Base-by-base conservation (phyloP, 768 basidiomycete species). In the Myochromella boudieri region DNA sequence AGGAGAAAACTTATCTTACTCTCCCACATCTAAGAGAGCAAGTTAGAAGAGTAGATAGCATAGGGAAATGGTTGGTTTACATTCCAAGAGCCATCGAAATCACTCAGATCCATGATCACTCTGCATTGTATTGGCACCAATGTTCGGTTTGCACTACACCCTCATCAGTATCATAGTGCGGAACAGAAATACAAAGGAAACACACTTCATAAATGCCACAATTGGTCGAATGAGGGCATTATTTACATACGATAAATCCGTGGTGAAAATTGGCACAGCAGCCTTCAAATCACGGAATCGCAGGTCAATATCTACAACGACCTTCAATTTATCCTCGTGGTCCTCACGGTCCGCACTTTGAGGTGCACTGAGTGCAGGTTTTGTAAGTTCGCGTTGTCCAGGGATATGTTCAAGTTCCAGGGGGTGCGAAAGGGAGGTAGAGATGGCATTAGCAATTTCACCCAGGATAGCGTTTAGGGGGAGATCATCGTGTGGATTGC, bases 11-110 rank as follows among this genome's bases (percentile, higher is more conserved):
- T 4, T 34, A 36, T 55, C 87, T 67, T 68, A 93, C 91, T 91
- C 73, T 95, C 91, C 87, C 93, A 95, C 78, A 93, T 85, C 91
- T 93, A 53, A 2, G 56, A 34, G 25, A 24, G 4, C 20, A 10
- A 11, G 40, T 58, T 25, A 64, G 48, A 33, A 42, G 52, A 33
- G 50, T 34, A 39, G 24, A 26, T 18, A 29, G 52, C n/a, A 39
- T 39, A 24, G 11, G 42, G 37, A 15, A 45, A 21, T 43, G 31
- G 17, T 45, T 39, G 17, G 77, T 87, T 61, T 62, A 93, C 90
- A 44, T 92, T 98, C 95, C 94, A 98, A 17, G 92, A 81, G 4
- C 97, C 97, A 65, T 98, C 92, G 62, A 97, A 99, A 50, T 97
- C 91, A 44, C 67, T 71, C 49, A 95, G 67, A 49, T 89, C 82